Base-by-base conservation (phyloP, 2,329 filamentous ascomycete species). In the Diplocarpon rosae region DNA sequence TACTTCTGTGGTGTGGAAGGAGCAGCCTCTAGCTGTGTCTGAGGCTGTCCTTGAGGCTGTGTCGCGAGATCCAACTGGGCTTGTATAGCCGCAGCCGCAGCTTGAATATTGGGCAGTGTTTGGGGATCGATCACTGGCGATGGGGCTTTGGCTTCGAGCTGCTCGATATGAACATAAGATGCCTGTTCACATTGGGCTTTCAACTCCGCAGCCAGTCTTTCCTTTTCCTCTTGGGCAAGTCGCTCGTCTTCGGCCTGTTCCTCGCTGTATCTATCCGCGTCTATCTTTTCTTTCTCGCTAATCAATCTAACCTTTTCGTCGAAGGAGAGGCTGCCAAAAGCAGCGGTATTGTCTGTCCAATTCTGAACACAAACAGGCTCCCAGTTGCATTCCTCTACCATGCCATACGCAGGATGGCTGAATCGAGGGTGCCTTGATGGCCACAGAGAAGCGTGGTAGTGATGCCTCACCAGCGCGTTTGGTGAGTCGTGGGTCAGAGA, bases 391-490 rank as follows among this genome's bases (percentile, higher is more conserved):
- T 71, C 67, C 58, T 85, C 81, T 0, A 85, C 79, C 61, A 82
- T 76, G 4, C 78, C 80, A 56, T 79, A 83, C 44, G 78, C 74
- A 1, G 80, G 79, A 58, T 85, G 81, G 39, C 69, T 77, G 63
- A 72, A 82, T 29, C 81, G 69, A 1, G 76, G 79, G 58, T 85
- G 81, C 4, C 68, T 68, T 44, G 71, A 73, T 1, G 80, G 82
- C 82, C 82, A 85, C 48, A 77, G 75, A 1, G 80, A 85, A 1
- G 82, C 82, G 59, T 85, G 82, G 56, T 84, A 86, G 61, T 85
- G 80, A 59, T 86, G 82, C 60, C 79, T 81, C 16, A 85, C 80
- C 1, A 85, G 66, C 1, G 82, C 80, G 13, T 71, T 71, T 40
- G 78, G 69, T 1, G 79, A 71, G 42, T 80, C 72, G 60, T 85